phyloP scores from a whole-genome alignment of 441 rosid species.

The Arabidopsis hybrid region DNA sequence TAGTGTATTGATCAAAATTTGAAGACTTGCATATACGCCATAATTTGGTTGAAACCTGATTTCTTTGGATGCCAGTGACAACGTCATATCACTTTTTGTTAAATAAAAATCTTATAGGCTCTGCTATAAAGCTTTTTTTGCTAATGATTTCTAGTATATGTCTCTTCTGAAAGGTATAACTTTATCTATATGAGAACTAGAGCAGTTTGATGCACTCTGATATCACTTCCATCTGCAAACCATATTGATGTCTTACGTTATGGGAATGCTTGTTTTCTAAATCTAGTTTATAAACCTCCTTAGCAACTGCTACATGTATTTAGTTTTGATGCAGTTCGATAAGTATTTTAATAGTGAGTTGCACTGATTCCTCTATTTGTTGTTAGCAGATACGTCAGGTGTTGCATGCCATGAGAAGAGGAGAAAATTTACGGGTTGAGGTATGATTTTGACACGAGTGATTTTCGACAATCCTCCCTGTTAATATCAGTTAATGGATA shows the following conservation, averaged over 20 bases:
- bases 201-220: slow-evolving; percentile 31
- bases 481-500: slow-evolving; percentile 26
- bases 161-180: too few relatives aligned
- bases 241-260: slow-evolving; percentile 11
- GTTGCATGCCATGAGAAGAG: slow-evolving; percentile 80
- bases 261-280: not conserved
- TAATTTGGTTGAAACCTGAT: not conserved
- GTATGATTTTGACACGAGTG: slow-evolving; percentile 52
- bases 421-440: slow-evolving; percentile 77
- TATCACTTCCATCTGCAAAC: slow-evolving; percentile 13
- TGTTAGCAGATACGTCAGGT: slow-evolving; percentile 80
- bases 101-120: too few relatives aligned
- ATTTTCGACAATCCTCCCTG: slow-evolving; percentile 11
- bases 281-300: slow-evolving; percentile 16
- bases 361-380: slow-evolving; percentile 37
- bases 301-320: not conserved
- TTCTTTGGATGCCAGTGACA: not conserved
- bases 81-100: not conserved
- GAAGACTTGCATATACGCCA: not conserved
- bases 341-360: not conserved
- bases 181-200: not conserved
- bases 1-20: not conserved
- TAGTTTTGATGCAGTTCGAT: slow-evolving; percentile 4
- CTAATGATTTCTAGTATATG: too few relatives aligned
- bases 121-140: too few relatives aligned